Evolutionary conservation across 169 alveolate genomes (phyloP).

Genomic region (Cryptosporidium xiaoi): DNA sequence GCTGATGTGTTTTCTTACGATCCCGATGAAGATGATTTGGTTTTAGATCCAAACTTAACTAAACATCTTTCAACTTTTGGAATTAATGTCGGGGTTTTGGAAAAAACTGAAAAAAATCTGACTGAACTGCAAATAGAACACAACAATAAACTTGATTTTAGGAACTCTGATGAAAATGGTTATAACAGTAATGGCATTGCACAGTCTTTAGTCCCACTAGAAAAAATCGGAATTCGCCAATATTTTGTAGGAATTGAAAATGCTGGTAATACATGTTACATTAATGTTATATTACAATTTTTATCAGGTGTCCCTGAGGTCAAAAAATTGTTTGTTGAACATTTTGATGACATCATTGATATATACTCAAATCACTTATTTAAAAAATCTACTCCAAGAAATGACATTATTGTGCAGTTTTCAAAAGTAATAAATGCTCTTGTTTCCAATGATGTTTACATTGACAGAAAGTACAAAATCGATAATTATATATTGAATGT

Average conservation of each 20-base stretch:
- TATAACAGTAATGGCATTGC: background rate
- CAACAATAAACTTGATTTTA: conserved; percentile 84
- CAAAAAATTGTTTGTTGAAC: background rate
- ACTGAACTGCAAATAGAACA: conserved; percentile 86
- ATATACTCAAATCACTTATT: background rate
- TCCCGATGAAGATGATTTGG: conserved; percentile 84
- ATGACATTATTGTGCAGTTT: conserved; percentile 40
- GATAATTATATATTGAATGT: background rate
- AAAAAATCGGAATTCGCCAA: conserved; percentile 72
- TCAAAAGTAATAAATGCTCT: conserved; percentile 43
- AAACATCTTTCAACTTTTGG: conserved; percentile 89
- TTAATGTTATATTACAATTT: conserved; percentile 85
- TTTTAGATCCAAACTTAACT: conserved; percentile 88
- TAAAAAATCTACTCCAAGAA: conserved; percentile 10
- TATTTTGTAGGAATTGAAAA: conserved; percentile 84
- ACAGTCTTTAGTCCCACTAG: conserved; percentile 19
- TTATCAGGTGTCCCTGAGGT: conserved; percentile 29
- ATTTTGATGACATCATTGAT: conserved; percentile 33
- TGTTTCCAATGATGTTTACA: conserved; percentile 18
- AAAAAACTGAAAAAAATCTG: conserved; percentile 87
- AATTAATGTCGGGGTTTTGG: conserved; percentile 82
- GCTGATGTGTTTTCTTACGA: conserved; percentile 94
- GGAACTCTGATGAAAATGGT: conserved; percentile 76
- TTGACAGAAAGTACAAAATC: conserved; percentile 16
- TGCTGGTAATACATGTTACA: conserved; percentile 88